Evolutionary conservation across 345 rosid species (phyloP).

Genomic region (Eutrema heterophyllum): DNA sequence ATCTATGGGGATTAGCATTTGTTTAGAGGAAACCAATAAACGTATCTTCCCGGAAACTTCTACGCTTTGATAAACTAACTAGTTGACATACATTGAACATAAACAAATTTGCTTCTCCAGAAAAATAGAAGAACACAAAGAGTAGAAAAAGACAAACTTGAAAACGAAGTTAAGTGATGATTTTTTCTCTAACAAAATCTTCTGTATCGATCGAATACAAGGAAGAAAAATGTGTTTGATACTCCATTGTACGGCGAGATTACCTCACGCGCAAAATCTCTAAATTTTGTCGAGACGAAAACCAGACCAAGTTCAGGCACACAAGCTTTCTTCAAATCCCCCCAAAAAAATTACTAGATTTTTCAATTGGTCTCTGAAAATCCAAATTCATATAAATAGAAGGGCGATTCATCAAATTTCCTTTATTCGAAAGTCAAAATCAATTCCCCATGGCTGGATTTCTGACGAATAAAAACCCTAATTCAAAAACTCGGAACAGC

Average conservation of each 20-base stretch:
- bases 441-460: constrained; percentile 32
- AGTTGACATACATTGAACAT: constrained; percentile 30
- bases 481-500: constrained; percentile 11
- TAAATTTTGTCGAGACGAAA: background rate
- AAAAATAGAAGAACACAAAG: constrained; percentile 5
- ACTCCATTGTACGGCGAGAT: constrained; percentile 28
- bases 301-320: constrained; percentile 26
- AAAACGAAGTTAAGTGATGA: constrained; percentile 17
- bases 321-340: background rate
- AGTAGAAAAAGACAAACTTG: constrained; percentile 1
- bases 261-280: constrained; percentile 24
- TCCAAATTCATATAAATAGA: background rate
- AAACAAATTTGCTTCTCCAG: constrained; percentile 8
- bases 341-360: background rate
- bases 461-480: constrained; percentile 20
- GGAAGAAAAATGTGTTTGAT: background rate
- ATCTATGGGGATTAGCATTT: background rate
- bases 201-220: constrained; percentile 5
- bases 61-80: background rate
- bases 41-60: constrained; percentile 22
- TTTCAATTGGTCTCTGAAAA: background rate
- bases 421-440: background rate
- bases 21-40: background rate
- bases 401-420: background rate
- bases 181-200: background rate